Percentiles rank a stretch among this genome's conserved stretches.
Conservation (phyloP, 202 grass and related monocot genomes). For the Zizania palustris region DNA sequence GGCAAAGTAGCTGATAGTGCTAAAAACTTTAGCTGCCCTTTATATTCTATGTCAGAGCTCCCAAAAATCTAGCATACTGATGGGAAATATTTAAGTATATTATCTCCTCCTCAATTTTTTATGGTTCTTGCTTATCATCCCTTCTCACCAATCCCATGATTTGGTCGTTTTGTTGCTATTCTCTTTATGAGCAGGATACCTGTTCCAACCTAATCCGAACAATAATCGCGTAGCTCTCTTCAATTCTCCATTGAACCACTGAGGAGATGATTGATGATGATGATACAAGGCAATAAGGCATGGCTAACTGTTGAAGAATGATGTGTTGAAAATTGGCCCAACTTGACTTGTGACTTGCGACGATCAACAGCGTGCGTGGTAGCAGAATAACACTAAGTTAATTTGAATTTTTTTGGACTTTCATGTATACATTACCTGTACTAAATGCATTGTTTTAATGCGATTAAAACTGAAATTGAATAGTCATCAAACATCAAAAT, state of each 20-base stretch:
- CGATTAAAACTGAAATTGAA: too few species aligned
- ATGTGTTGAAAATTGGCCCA: too few species aligned
- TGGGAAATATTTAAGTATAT: not conserved
- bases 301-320: not conserved
- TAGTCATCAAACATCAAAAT: too few species aligned
- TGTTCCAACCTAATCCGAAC: not conserved
- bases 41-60: not conserved
- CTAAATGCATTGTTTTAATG: too few species aligned
- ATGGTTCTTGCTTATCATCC: not conserved
- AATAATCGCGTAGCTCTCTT: not conserved
- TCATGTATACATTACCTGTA: too few species aligned
- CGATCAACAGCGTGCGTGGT: too few species aligned
- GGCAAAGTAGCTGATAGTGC: not conserved
- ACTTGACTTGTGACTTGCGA: too few species aligned
- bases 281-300: not conserved
- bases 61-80: not conserved
- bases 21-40: not conserved
- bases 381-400: too few species aligned
- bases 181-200: not conserved
- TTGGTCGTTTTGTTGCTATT: slow-evolving; percentile 1
- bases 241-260: not conserved
- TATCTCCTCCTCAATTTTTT: not conserved
- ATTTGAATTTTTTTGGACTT: too few species aligned
- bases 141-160: not conserved
- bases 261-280: not conserved